Conservation (phyloP, 2,329 filamentous ascomycete genomes). For the Colletotrichum lindemuthianum region DNA sequence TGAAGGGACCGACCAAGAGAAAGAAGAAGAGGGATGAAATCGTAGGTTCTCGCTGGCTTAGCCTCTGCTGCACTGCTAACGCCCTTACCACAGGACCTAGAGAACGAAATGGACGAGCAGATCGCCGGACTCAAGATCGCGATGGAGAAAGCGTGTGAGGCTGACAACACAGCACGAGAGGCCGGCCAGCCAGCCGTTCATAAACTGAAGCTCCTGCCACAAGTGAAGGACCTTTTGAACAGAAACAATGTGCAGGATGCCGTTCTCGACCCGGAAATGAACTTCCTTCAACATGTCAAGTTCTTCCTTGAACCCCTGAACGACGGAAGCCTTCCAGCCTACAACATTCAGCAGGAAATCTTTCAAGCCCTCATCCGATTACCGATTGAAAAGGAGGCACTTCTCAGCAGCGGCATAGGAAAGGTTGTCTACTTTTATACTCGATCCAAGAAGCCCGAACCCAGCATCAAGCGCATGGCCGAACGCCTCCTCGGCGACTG, state of each 20-base stretch:
- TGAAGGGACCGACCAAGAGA: slow-evolving; percentile 81
- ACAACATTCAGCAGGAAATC: slow-evolving; percentile 96
- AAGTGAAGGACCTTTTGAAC: slow-evolving; percentile 88
- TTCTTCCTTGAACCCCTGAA: slow-evolving; percentile 97
- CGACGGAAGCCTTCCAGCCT: slow-evolving; percentile 92
- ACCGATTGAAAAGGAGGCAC: slow-evolving; percentile 88
- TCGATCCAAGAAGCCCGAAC: slow-evolving; percentile 89
- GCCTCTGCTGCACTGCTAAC: slow-evolving; percentile 38
- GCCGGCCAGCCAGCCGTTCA: slow-evolving; percentile 84
- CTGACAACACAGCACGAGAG: slow-evolving; percentile 84
- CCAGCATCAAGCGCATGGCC: slow-evolving; percentile 90
- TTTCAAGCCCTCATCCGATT: slow-evolving; percentile 83
- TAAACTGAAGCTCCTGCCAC: slow-evolving; percentile 92
- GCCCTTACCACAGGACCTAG: slow-evolving; percentile 74
- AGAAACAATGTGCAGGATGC: slow-evolving; percentile 86
- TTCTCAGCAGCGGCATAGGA: slow-evolving; percentile 92
- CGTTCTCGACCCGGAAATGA: slow-evolving; percentile 92
- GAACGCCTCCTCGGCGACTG: slow-evolving; percentile 94
- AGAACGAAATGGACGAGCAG: slow-evolving; percentile 88
- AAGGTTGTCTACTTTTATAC: slow-evolving; percentile 98
- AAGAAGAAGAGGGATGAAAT: slow-evolving; percentile 88
- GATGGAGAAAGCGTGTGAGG: slow-evolving; percentile 91
- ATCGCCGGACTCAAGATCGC: slow-evolving; percentile 87
- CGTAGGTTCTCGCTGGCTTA: slow-evolving; percentile 59
- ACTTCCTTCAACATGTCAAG: slow-evolving; percentile 92